Base-by-base conservation (phyloP, 495 filamentous ascomycete genomes). In the Rhizodiscina lignyota region DNA sequence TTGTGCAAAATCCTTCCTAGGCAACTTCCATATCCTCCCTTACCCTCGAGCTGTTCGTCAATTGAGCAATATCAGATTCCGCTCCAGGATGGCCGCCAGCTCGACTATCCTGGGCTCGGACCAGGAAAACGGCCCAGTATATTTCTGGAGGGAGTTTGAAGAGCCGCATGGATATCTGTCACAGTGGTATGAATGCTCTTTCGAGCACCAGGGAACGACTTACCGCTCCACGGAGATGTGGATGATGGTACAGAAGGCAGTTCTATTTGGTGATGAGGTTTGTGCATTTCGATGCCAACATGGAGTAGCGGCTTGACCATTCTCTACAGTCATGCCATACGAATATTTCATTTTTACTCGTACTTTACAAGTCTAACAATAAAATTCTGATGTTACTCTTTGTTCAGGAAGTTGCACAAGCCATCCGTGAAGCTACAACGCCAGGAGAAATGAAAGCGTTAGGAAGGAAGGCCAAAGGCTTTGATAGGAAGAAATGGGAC, bases 391-490 rank as follows among this genome's bases (percentile, higher is more conserved):
- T n/a, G n/a, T n/a, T n/a, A n/a, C n/a, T n/a, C n/a, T n/a, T n/a
- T n/a, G n/a, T n/a, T n/a, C n/a, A n/a, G n/a, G n/a, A n/a, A n/a
- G n/a, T n/a, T n/a, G n/a, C n/a, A n/a, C n/a, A n/a, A n/a, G n/a
- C n/a, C n/a, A n/a, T n/a, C n/a, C n/a, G n/a, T n/a, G n/a, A n/a
- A n/a, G n/a, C 53, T 12, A 48, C 36, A 1, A 39, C 44, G 11
- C 54, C 56, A 30, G 43, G 42, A 18, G 40, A 52, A 17, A 67
- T 68, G 39, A 67, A 67, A 36, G 45, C 45, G n/a, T 56, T 81
- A 0, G 77, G 77, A 4, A 58, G 74, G 18, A 41, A 59, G 34
- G 71, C 81, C 0, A 39, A 50, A 34, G 53, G 53, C 27, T 82
- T 79, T 43, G 52, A 67, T 44, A 47, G 62, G 3, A 40, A 49